Percentiles rank a stretch among this genome's conserved stretches.
These are phyloP conservation scores for Xylariaceae sp. DNA, from an alignment of 2,329 filamentous ascomycete genomes.

Conservation along the genomic window DNA sequence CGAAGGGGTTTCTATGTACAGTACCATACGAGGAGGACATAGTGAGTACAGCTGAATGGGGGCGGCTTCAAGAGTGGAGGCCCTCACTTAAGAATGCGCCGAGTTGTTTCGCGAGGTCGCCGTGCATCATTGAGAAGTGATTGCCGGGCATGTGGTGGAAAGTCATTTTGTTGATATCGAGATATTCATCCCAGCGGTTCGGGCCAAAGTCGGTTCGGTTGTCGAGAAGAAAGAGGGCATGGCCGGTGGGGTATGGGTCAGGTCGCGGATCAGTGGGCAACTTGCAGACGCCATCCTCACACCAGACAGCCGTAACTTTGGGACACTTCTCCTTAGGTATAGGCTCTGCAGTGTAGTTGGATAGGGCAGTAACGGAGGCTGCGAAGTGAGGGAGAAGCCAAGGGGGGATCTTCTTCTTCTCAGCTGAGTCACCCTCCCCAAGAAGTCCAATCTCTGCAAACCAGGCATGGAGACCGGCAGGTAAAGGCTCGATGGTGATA, in stretches of 20 bases:
- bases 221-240: constrained; percentile 71
- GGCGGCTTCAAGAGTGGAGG: constrained; percentile 28
- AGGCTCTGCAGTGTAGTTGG: constrained; percentile 68
- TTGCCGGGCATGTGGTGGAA: constrained; percentile 71
- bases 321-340: constrained; percentile 63
- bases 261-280: constrained; percentile 66
- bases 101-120: constrained; percentile 42
- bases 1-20: constrained; percentile 15
- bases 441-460: constrained; percentile 73
- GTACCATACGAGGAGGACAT: constrained; percentile 1
- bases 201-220: constrained; percentile 72
- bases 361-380: constrained; percentile 67
- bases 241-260: constrained; percentile 60
- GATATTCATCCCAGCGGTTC: constrained; percentile 70
- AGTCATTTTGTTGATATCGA: constrained; percentile 63
- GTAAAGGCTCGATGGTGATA: constrained; percentile 68
- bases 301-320: constrained; percentile 69
- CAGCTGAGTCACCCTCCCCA: constrained; percentile 58
- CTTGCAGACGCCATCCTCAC: constrained; percentile 72
- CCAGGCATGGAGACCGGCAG: constrained; percentile 69
- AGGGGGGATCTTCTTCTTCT: constrained; percentile 61
- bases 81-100: constrained; percentile 38
- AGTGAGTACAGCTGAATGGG: neutral
- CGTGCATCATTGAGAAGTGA: constrained; percentile 79
- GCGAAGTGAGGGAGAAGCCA: constrained; percentile 77